These are phyloP conservation scores for Actinomucor elegans DNA, from an alignment of 371 early-diverging fungal species.

Conservation along the genomic window DNA sequence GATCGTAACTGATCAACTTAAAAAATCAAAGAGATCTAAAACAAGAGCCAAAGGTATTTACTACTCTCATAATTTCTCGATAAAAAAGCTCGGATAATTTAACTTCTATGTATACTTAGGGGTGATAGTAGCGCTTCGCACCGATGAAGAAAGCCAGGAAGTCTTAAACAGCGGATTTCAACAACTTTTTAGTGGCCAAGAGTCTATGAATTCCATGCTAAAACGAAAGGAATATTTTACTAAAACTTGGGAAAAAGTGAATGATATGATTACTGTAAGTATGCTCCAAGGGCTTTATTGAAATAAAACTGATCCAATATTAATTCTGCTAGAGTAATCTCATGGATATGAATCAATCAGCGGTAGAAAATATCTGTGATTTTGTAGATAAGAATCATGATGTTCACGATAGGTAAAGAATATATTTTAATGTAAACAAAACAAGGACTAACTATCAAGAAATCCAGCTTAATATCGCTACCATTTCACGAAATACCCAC, in stretches of 20 bases:
- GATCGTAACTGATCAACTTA: neutral
- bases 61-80: neutral
- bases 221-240: conserved; percentile 39
- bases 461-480: conserved; percentile 22
- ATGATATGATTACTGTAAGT: conserved; percentile 45
- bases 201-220: conserved; percentile 39
- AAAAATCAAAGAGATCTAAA: conserved; percentile 14
- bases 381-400: conserved; percentile 53
- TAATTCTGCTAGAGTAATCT: conserved; percentile 54
- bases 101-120: conserved; percentile 6
- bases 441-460: too few species aligned
- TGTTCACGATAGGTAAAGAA: conserved; percentile 14
- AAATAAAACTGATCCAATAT: too few species aligned
- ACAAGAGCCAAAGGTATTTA: neutral
- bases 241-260: conserved; percentile 37
- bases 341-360: conserved; percentile 51
- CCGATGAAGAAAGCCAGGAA: conserved; percentile 7
- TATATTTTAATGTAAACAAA: too few species aligned
- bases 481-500: conserved; percentile 68
- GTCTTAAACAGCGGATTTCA: conserved; percentile 40
- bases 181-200: conserved; percentile 44
- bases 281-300: too few species aligned
- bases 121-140: conserved; percentile 7
- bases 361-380: conserved; percentile 36
- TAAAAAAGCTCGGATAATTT: neutral